A percentile compares a stretch with the other conserved stretches of the same genome.
Conservation (phyloP, 2,329 filamentous ascomycete genomes). For the Diplodia intermedia region DNA sequence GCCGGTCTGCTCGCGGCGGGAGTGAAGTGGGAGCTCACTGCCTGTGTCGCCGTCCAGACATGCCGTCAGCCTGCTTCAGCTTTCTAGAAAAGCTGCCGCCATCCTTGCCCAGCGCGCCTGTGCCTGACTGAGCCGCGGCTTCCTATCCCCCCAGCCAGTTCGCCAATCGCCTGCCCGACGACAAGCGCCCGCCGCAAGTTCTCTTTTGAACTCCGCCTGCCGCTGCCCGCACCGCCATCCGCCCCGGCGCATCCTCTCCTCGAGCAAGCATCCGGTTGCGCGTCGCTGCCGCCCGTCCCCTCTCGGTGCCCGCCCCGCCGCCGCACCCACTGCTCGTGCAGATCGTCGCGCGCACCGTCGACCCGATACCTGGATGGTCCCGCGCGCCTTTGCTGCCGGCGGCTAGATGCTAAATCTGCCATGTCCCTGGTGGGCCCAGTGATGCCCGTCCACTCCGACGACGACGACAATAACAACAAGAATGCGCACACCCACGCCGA, state of each 20-base stretch:
- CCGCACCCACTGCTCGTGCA: slow-evolving; percentile 6
- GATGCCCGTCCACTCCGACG: slow-evolving; percentile 6
- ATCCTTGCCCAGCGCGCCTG: slow-evolving; percentile 28
- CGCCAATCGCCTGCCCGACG: slow-evolving; percentile 21
- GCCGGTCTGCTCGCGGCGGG: slow-evolving; percentile 17
- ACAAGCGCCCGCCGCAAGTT: slow-evolving; percentile 13
- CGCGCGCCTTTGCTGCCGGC: slow-evolving; percentile 17
- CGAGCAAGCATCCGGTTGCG: background rate
- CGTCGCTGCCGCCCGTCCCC: slow-evolving; percentile 1
- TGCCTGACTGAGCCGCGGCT: slow-evolving; percentile 27
- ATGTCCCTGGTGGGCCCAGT: slow-evolving; percentile 25
- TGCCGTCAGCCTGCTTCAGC: slow-evolving; percentile 14
- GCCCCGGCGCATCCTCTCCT: background rate
- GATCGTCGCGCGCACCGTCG: slow-evolving; percentile 24
- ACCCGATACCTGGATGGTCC: slow-evolving; percentile 14
- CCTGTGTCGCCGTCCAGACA: slow-evolving; percentile 13
- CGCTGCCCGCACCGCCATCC: background rate
- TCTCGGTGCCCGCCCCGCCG: slow-evolving; percentile 17
- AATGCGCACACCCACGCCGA: slow-evolving; percentile 53
- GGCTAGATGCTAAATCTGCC: slow-evolving; percentile 25
- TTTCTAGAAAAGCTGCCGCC: slow-evolving; percentile 26
- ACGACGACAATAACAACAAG: slow-evolving; percentile 37
- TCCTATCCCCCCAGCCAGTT: slow-evolving; percentile 7
- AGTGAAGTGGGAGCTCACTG: slow-evolving; percentile 9
- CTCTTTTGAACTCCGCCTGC: slow-evolving; percentile 17